Evolutionary conservation across 208 protist genomes (phyloP), one percentile per base, ranked within the genome.

Genomic region (Leishmania tarentolae): DNA sequence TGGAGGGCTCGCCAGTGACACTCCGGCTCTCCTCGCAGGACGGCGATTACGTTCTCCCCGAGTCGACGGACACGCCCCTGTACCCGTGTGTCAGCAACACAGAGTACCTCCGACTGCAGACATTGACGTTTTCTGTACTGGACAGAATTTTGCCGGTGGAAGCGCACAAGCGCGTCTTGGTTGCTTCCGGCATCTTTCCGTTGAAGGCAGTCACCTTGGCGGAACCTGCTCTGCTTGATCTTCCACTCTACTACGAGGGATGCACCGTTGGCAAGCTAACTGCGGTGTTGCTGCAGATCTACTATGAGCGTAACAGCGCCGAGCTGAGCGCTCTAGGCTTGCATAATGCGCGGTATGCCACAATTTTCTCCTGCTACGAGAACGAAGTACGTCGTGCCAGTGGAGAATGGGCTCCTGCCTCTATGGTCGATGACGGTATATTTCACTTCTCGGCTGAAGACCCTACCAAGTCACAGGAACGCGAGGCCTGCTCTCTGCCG

Each of bases 31-130:
- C 31, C 17, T 82, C 85, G 46, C 71, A 61, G 2, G 76, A 75
- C 40, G 71, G 75, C 44, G 79, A 82, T 53, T 94, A 90, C 68
- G 82, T 83, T 0, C 73, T 86, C 3, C 76, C 84, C 1, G 65
- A 78, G 4, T 47, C 75, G 0, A 77, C 75, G 28, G 71, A 90
- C 5, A 85, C 88, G 37, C 65, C 83, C 17, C 52, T 95, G 3
- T 83, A 87, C 75, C 90, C 90, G 21, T 89, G 84, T 53, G 84
- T 92, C 42, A 87, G 83, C 71, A 92, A 89, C 77, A 47, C 63
- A 2, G 90, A 91, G 44, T 93, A 90, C 76, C 77, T 92, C 42
- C 88, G 90, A 0, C 80, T 94, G 73, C 92, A 95, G 70, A 87
- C 88, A 1, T 57, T 94, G 8, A 88, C 53, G 28, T 94, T 95